Evolutionary conservation across 2,329 filamentous ascomycete genomes (phyloP), one percentile per base, ranked within the genome.

Genomic region (Fusarium bactridioides): DNA sequence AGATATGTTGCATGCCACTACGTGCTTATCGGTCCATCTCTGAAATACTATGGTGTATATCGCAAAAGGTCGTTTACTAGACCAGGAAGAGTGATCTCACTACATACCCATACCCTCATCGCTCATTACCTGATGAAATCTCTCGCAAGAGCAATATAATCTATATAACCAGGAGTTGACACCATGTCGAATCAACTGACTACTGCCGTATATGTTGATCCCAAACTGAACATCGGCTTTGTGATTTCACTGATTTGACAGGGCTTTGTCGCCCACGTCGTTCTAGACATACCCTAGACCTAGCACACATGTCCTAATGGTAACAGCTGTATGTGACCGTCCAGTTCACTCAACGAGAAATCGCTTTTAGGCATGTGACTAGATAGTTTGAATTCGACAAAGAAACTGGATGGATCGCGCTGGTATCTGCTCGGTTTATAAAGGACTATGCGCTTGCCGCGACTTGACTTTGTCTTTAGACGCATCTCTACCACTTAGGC

Each of bases 401-500:
- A 16, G 7, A 45, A 47, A 23, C 19, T 53, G 25, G 5, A 23
- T n/a, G 25, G 31, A 33, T 51, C 29, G 19, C n/a, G 37, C 40
- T 51, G 23, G 16, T 43, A 40, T 27, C 31, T 11, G 48, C 27
- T 35, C 29, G 35, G 40, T 23, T n/a, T 13, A 66, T 18, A 35
- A 15, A 47, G 29, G 44, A 40, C 50, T 55, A 45, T 31, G 47
- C 27, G 27, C 48, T 27, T 37, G 13, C 29, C 25, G 16, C 15
- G 18, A 33, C 13, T 44, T 35, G 37, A 48, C 51, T 23, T 45
- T 19, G 21, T 15, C 47, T 51, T 21, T 23, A 16, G 12, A 29
- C 19, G 16, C 15, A 19, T 13, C 5, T 41, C 72, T 60, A 79
- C 81, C 81, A 82, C 44, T 68, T 70, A 10, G 80, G 79, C 66